Base-by-base conservation (phyloP, 140 eudicot genomes). In the Anethum foeniculum region DNA sequence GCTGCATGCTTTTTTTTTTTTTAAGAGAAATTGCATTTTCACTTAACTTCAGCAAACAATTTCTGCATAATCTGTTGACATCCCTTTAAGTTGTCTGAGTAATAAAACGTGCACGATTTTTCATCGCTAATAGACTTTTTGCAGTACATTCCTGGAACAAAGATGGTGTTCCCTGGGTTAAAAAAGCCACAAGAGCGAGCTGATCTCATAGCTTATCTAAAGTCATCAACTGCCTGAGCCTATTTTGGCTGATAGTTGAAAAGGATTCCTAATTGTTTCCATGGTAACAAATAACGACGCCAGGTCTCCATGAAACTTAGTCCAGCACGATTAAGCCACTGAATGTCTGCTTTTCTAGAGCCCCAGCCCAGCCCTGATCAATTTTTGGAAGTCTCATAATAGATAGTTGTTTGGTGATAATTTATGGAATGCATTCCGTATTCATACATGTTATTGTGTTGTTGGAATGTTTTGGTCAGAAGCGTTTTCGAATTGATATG, bases 81-180 rank as follows among this genome's bases (percentile, higher is more conserved):
- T 58, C 13, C 15, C 15, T 25, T 69, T 15, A 7, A 30, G 46
- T 32, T 15, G 74, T 32, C 19, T 30, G 43, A 15, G 11, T 32
- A 15, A 4, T 30, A 8, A 4, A 38, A 21, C n/a, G 54, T 73
- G 6, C 77, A n/a, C 7, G 28, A 43, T 23, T 0, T 41, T 8
- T 23, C 21, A 23, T 21, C 0, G 28, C 12, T 18, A 73, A 9
- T 10, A 7, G 64, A 76, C 39, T 60, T 39, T 28, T 23, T 86
- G 91, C 91, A 91, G 98, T 93, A 93, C 80, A 93, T 93, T 1
- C 96, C 98, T 80, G 97, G 95, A 52, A 90, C 98, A 0, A 91
- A 93, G 91, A 93, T 90, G 98, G 95, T 93, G 68, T 93, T 93
- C 87, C 98, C 98, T 52, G 97, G 98, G 69, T 82, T 93, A 83